Evolutionary conservation across 352 stramenopile genomes (phyloP), one percentile per base, ranked within the genome.

Genomic region (Elongisporangium prolatum): DNA sequence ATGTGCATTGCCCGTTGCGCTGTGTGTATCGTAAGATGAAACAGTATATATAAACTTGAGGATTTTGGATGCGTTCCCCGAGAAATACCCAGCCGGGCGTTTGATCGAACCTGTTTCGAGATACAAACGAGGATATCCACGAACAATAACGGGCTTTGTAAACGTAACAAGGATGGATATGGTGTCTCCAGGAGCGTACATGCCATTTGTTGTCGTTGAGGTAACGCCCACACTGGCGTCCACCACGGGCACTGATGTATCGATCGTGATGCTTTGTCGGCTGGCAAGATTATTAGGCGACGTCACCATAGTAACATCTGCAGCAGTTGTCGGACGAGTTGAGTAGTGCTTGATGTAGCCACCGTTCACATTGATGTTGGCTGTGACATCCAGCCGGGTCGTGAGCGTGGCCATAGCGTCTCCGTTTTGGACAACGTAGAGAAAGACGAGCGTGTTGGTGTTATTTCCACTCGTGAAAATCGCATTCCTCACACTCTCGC

Each of bases 41-140:
- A 95, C 76, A 0, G 67, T 86, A 67, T 94, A 95, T n/a, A 78
- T 57, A 67, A 95, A 94, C 4, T 61, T 76, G 0, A 95, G 53
- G 25, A 69, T 57, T 50, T 81, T 89, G 0, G 79, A 86, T 9
- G 75, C 81, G 44, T 75, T 79, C 1, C 86, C 86, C 21, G 71
- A 75, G 21, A 54, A 70, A 65, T 92, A 95, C 3, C 74, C 71
- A 0, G 86, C 86, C 21, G 77, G 70, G 8, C 78, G 77, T 57
- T 90, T 89, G 53, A 90, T 84, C 0, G 66, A 64, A 4, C 79
- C 82, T 0, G 84, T 93, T 57, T 92, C 80, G 13, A 95, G 64
- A 54, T 84, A 86, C 18, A 95, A 51, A 9, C 82, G 69, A 7
- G 86, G 86, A 17, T 88, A 88, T 1, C 82, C 84, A 0, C 57